Base-by-base conservation (phyloP, 495 filamentous ascomycete genomes). In the Trichoderma asperelloides region DNA sequence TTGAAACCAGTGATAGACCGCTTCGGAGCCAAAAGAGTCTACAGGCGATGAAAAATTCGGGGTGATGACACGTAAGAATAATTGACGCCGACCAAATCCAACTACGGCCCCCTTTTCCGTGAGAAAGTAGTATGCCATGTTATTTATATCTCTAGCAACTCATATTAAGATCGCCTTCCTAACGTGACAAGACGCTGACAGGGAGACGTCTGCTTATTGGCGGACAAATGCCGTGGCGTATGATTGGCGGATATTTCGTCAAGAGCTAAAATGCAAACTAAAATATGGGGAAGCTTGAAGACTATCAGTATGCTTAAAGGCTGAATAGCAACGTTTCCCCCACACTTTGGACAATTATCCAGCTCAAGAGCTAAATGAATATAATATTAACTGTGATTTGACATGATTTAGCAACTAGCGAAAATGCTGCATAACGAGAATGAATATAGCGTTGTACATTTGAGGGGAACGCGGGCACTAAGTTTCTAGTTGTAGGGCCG, bases 221-320 rank as follows among this genome's bases (percentile, higher is more conserved):
- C 47, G 47, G 47, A 51, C 47, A 51, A 51, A 51, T 51, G 18
- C 18, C 21, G 7, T 9, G 18, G n/a, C n/a, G 47, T 21, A 21
- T 51, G 47, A 51, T 51, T 51, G 47, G 47, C 47, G 47, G 47
- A 51, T 51, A 51, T 51, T 51, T 51, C 47, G 7, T 21, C 47
- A 18, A 21, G 21, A 51, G 15, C 21, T 51, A 25, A 23, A 21
- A n/a, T 51, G 18, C 18, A 21, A 21, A 21, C 18, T 51, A 51
- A 51, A 45, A 51, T 51, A 51, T 51, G 47, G 47, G n/a, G 47
- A 47, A 13, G 43, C 9, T 18, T 51, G 18, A 51, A 51, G 47
- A 23, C 47, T 51, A 37, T 7, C 33, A 7, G 0, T n/a, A 23
- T 25, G 47, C 47, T 23, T 51, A 23, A 23, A 18, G 47, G 47